These are phyloP conservation scores for Juglanconis oblonga DNA, from an alignment of 2,329 filamentous ascomycete species.

Conservation along the genomic window DNA sequence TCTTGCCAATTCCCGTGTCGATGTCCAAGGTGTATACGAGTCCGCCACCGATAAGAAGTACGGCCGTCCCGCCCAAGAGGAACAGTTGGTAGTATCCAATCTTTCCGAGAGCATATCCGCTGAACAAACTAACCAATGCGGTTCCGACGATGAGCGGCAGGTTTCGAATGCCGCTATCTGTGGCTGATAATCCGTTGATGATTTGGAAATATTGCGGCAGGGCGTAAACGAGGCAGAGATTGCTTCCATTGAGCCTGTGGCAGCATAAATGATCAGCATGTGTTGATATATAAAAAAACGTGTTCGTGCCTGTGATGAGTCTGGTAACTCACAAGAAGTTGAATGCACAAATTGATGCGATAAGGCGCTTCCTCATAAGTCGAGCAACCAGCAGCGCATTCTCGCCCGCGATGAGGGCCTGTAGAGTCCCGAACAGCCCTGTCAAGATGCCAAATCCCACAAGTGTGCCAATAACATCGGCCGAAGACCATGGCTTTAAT, in stretches of 20 bases:
- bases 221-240: constrained; percentile 2
- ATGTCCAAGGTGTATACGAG: constrained; percentile 31
- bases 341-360: too few relatives aligned
- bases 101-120: constrained; percentile 31
- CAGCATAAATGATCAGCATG: too few relatives aligned
- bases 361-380: too few relatives aligned
- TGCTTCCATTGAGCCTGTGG: constrained; percentile 32
- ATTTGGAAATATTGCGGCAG: constrained; percentile 8
- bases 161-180: neutral
- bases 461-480: constrained; percentile 35
- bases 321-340: too few relatives aligned
- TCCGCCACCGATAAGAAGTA: constrained; percentile 32
- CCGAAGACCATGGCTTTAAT: constrained; percentile 34
- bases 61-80: constrained; percentile 33
- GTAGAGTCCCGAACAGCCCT: too few relatives aligned
- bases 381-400: too few relatives aligned
- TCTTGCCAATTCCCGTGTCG: constrained; percentile 27
- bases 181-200: neutral
- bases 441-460: constrained; percentile 27
- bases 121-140: constrained; percentile 3
- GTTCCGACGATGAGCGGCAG: neutral
- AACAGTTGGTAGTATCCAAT: constrained; percentile 22
- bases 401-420: too few relatives aligned
- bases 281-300: too few relatives aligned
- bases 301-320: too few relatives aligned